Conservation (phyloP, 1,139 yeast species). For the Diutina neorugosa region DNA sequence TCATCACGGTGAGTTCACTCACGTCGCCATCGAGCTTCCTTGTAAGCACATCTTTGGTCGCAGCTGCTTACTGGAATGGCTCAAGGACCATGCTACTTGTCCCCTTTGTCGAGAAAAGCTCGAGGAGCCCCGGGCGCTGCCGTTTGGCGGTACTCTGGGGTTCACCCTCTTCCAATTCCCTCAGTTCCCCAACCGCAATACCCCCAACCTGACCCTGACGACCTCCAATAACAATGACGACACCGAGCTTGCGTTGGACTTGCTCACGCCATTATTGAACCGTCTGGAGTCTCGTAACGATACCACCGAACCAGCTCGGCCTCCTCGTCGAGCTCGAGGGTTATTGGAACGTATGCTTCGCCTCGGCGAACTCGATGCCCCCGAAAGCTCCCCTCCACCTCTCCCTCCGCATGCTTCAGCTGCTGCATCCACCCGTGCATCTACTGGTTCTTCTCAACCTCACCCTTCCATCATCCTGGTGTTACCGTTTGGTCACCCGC, state of each 20-base stretch:
- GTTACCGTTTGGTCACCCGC: background rate
- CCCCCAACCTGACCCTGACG: background rate
- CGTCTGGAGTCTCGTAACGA: background rate
- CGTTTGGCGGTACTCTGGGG: background rate
- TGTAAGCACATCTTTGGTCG: constrained; percentile 75
- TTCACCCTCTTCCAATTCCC: background rate
- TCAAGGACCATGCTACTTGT: constrained; percentile 54
- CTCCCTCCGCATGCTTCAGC: background rate
- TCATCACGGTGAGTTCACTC: constrained; percentile 28
- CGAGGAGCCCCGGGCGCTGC: background rate
- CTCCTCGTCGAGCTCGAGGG: background rate
- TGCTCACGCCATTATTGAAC: background rate
- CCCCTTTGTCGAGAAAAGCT: constrained; percentile 55
- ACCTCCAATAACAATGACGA: background rate
- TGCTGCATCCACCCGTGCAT: background rate
- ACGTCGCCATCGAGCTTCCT: constrained; percentile 61
- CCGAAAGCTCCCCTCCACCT: background rate
- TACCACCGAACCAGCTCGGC: background rate
- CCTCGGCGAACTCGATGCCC: background rate
- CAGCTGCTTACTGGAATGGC: constrained; percentile 68
- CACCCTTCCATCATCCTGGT: background rate
- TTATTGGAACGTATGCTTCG: background rate
- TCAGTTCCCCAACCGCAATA: background rate
- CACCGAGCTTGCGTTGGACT: background rate
- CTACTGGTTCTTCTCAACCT: too few species aligned